Conservation (phyloP, 805 yeast genomes). For the Metschnikowia continentalis region DNA sequence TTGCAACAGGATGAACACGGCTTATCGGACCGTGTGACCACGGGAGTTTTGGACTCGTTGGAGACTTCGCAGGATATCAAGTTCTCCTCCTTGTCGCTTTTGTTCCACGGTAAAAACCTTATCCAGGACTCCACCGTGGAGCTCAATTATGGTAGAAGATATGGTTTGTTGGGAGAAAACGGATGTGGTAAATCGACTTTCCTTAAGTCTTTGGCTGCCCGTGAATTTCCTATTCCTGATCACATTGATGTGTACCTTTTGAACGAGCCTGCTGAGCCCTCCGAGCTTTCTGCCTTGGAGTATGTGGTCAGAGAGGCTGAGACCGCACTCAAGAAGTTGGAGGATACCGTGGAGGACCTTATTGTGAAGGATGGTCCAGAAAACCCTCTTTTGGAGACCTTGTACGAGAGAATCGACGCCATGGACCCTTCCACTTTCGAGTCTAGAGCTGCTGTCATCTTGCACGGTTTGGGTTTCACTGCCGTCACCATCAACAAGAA, state of each 20-base stretch:
- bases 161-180: slow-evolving; percentile 96
- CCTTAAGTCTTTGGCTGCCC: slow-evolving; percentile 86
- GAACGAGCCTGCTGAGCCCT: slow-evolving; percentile 96
- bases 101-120: slow-evolving; percentile 96
- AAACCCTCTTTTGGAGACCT: slow-evolving; percentile 73
- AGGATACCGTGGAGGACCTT: slow-evolving; percentile 83
- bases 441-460: slow-evolving; percentile 90
- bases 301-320: slow-evolving; percentile 98
- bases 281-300: slow-evolving; percentile 87
- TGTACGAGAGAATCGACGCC: slow-evolving; percentile 92
- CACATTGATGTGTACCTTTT: slow-evolving; percentile 85
- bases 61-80: slow-evolving; percentile 91
- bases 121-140: slow-evolving; percentile 89
- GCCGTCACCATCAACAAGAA: slow-evolving; percentile 79
- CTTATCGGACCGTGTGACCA: slow-evolving; percentile 91
- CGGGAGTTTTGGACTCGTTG: slow-evolving; percentile 92
- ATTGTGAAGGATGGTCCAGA: slow-evolving; percentile 94
- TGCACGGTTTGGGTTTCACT: slow-evolving; percentile 97
- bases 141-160: slow-evolving; percentile 95
- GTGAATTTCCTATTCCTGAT: slow-evolving; percentile 94
- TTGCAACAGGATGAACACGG: slow-evolving; percentile 93
- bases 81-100: slow-evolving; percentile 80
- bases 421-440: slow-evolving; percentile 97
- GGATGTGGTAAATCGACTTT: slow-evolving; percentile 99
- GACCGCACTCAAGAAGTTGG: slow-evolving; percentile 82